Evolutionary conservation across 371 early-diverging fungal genomes (phyloP).

Genomic region (Apophysomyces trapeziformis): DNA sequence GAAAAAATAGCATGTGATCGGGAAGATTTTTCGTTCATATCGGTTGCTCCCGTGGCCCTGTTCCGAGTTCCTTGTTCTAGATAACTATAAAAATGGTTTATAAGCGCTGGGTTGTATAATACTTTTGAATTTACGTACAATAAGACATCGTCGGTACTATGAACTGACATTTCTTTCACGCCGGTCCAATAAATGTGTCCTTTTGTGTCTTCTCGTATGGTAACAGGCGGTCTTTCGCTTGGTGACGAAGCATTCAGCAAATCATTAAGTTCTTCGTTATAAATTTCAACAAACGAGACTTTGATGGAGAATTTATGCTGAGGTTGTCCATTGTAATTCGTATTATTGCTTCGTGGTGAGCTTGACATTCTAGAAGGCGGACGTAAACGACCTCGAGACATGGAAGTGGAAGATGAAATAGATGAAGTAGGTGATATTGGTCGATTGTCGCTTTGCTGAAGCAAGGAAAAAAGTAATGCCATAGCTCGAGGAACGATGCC

Average conservation of each 20-base stretch:
- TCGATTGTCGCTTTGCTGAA: conserved; percentile 42
- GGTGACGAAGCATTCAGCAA: conserved; percentile 65
- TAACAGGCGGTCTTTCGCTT: conserved; percentile 65
- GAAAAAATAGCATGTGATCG: conserved; percentile 98
- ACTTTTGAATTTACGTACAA: conserved; percentile 36
- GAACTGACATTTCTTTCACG: conserved; percentile 79
- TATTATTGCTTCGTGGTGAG: neutral
- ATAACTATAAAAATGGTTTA: conserved; percentile 36
- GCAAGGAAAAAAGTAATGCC: conserved; percentile 68
- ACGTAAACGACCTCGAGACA: conserved; percentile 16
- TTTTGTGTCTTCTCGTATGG: conserved; percentile 92
- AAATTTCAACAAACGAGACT: conserved; percentile 90
- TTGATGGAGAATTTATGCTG: conserved; percentile 49
- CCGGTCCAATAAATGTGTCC: conserved; percentile 93
- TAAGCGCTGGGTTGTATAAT: neutral
- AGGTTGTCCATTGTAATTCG: neutral
- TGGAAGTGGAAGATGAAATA: conserved; percentile 19
- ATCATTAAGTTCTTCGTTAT: conserved; percentile 97
- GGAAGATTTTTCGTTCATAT: conserved; percentile 96
- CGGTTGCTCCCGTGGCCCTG: conserved; percentile 95
- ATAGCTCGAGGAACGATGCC: conserved; percentile 95
- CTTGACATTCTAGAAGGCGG: conserved; percentile 18
- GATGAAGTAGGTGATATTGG: conserved; percentile 32
- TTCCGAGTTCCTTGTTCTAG: conserved; percentile 80
- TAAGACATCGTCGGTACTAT: conserved; percentile 79